phyloP scores from a whole-genome alignment of 106 monocot genomes.

The Dendrobium chrysotoxum region DNA sequence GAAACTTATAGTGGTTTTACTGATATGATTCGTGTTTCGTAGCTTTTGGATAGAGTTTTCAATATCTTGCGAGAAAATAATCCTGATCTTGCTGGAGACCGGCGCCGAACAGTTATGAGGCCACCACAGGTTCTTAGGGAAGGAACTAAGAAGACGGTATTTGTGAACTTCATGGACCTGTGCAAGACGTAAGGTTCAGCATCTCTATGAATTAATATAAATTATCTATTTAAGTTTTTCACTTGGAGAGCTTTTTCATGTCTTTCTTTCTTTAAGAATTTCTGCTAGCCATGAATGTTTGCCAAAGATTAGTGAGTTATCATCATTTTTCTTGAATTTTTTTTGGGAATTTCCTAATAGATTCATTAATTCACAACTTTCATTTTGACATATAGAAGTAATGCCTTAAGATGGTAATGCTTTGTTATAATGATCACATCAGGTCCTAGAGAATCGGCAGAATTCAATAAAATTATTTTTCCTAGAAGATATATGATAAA shows the following conservation, averaged over 20 bases:
- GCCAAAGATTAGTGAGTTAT: background rate
- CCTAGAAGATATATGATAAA: background rate
- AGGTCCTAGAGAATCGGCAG: background rate
- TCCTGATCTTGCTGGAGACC: conserved; percentile 88
- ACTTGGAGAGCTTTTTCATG: background rate
- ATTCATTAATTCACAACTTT: background rate
- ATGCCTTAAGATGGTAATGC: background rate
- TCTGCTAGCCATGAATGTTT: background rate
- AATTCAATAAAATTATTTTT: background rate
- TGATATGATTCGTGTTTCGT: background rate
- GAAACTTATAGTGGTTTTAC: background rate
- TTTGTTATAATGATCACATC: background rate
- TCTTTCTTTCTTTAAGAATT: background rate
- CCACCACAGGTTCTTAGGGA: conserved; percentile 95
- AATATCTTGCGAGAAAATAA: conserved; percentile 89
- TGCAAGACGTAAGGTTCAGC: conserved; percentile 61
- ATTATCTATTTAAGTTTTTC: background rate
- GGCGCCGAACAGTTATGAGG: conserved; percentile 87
- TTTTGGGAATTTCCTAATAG: background rate
- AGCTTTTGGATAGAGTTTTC: conserved; percentile 92
- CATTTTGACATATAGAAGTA: background rate
- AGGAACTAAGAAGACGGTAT: conserved; percentile 93
- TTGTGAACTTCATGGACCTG: conserved; percentile 92
- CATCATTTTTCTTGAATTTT: background rate
- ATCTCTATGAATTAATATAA: background rate